Evolutionary conservation across 768 basidiomycete species (phyloP).

Genomic region (Heimioporus sp.): DNA sequence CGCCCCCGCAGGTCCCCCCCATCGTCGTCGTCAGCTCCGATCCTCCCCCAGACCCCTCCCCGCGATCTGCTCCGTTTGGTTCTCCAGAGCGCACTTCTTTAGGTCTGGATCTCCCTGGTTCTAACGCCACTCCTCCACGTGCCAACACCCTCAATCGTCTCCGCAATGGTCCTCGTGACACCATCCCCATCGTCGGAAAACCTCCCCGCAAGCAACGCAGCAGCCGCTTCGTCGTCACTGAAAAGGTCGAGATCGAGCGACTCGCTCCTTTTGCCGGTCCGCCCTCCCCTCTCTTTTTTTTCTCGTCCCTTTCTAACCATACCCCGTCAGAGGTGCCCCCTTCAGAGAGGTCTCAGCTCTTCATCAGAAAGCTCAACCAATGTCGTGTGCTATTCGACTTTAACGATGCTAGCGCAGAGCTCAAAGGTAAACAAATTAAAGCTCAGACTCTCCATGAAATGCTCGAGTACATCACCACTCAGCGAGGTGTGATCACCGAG

Average conservation of each 20-base stretch:
- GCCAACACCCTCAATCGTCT: constrained; percentile 70
- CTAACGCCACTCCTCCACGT: constrained; percentile 58
- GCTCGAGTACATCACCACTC: constrained; percentile 98
- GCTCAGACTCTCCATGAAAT: constrained; percentile 97
- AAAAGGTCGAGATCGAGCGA: constrained; percentile 94
- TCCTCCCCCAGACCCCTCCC: constrained; percentile 44
- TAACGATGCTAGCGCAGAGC: constrained; percentile 93
- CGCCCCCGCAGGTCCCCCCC: constrained; percentile 64
- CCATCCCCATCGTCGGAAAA: constrained; percentile 94
- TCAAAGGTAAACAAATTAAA: constrained; percentile 98
- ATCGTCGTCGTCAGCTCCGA: constrained; percentile 88
- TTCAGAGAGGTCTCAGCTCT: constrained; percentile 84
- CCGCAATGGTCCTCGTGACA: constrained; percentile 87
- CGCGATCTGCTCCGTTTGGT: constrained; percentile 40
- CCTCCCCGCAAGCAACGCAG: constrained; percentile 97
- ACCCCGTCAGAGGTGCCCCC: constrained; percentile 72
- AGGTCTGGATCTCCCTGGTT: constrained; percentile 43
- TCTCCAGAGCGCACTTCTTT: constrained; percentile 49
- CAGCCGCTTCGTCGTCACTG: constrained; percentile 93
- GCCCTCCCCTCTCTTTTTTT: background rate
- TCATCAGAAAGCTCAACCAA: constrained; percentile 93
- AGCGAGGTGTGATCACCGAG: constrained; percentile 95
- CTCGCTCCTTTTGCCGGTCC: constrained; percentile 86
- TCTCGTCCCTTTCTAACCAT: constrained; percentile 7
- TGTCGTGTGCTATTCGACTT: constrained; percentile 98